Evolutionary conservation across 2,329 filamentous ascomycete species (phyloP).

Genomic region (Aureobasidium namibiae): DNA sequence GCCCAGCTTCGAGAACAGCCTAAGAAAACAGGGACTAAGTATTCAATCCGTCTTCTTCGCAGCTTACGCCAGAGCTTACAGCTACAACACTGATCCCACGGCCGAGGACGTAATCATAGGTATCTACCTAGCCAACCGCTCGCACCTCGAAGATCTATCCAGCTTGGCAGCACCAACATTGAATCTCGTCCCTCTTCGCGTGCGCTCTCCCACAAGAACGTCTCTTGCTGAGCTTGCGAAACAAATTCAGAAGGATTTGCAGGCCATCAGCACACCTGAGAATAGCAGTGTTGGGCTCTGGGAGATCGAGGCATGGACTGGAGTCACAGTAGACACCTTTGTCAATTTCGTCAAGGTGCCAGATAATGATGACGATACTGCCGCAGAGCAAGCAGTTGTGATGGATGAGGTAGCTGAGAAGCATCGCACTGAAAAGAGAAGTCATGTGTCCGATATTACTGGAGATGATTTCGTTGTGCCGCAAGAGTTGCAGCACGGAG

Average conservation of each 20-base stretch:
- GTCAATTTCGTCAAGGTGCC: slow-evolving; percentile 70
- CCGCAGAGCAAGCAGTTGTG: slow-evolving; percentile 11
- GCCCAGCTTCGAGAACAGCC: slow-evolving; percentile 32
- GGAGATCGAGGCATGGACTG: slow-evolving; percentile 70
- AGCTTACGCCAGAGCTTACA: slow-evolving; percentile 51
- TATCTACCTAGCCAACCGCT: slow-evolving; percentile 75
- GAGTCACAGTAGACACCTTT: slow-evolving; percentile 59
- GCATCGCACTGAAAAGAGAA: slow-evolving; percentile 17
- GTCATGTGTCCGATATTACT: slow-evolving; percentile 14
- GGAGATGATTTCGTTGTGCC: slow-evolving; percentile 16
- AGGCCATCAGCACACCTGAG: slow-evolving; percentile 47
- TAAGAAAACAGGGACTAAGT: slow-evolving; percentile 50
- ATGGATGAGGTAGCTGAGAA: slow-evolving; percentile 21
- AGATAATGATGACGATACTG: slow-evolving; percentile 19
- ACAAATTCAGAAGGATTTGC: slow-evolving; percentile 60
- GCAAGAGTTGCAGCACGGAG: slow-evolving; percentile 20
- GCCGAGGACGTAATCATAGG: slow-evolving; percentile 55
- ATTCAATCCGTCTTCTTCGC: slow-evolving; percentile 71
- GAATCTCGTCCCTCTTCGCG: slow-evolving; percentile 65
- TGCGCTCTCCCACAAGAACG: slow-evolving; percentile 32
- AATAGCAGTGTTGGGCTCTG: slow-evolving; percentile 56
- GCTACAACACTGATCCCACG: slow-evolving; percentile 19
- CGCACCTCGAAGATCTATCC: slow-evolving; percentile 43
- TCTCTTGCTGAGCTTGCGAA: slow-evolving; percentile 45
- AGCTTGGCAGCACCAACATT: slow-evolving; percentile 60